Evolutionary conservation across 2,329 filamentous ascomycete genomes (phyloP).

Genomic region (Scorias spongiosa): DNA sequence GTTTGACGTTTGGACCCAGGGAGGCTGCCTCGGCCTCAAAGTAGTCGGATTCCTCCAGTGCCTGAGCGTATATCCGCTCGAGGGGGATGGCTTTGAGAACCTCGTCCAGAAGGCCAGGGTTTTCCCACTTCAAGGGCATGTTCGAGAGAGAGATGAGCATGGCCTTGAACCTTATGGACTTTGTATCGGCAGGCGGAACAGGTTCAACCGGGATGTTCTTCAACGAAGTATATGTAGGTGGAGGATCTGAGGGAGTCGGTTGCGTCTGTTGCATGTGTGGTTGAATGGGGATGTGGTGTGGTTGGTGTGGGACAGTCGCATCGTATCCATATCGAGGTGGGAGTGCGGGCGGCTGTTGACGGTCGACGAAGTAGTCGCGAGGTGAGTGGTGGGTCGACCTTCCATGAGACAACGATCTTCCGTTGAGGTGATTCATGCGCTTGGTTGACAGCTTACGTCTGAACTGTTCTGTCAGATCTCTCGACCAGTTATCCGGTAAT

Average conservation of each 20-base stretch:
- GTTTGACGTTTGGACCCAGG: constrained; percentile 57
- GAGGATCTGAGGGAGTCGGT: constrained; percentile 20
- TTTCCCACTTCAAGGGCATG: constrained; percentile 89
- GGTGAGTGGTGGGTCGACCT: constrained; percentile 42
- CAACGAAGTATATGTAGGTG: constrained; percentile 43
- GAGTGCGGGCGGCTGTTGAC: constrained; percentile 3
- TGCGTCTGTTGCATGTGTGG: constrained; percentile 13
- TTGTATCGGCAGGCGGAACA: constrained; percentile 46
- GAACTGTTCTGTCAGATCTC: constrained; percentile 68
- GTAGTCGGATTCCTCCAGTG: constrained; percentile 84
- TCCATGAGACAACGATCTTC: constrained; percentile 22
- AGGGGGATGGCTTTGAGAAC: constrained; percentile 74
- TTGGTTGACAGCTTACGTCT: constrained; percentile 75
- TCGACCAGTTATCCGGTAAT: constrained; percentile 51
- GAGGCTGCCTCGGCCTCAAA: constrained; percentile 77
- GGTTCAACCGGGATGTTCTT: constrained; percentile 56
- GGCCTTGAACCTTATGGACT: constrained; percentile 41
- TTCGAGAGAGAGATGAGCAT: constrained; percentile 72
- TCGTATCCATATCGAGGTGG: constrained; percentile 6
- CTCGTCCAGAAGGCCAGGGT: constrained; percentile 85
- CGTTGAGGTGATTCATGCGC: constrained; percentile 64
- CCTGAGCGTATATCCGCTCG: constrained; percentile 82
- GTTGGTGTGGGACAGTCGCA: constrained; percentile 2
- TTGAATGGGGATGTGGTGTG: constrained; percentile 6
- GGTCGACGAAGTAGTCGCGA: constrained; percentile 13